Conservation (phyloP, 768 basidiomycete species). For the Suillus subalutaceus region DNA sequence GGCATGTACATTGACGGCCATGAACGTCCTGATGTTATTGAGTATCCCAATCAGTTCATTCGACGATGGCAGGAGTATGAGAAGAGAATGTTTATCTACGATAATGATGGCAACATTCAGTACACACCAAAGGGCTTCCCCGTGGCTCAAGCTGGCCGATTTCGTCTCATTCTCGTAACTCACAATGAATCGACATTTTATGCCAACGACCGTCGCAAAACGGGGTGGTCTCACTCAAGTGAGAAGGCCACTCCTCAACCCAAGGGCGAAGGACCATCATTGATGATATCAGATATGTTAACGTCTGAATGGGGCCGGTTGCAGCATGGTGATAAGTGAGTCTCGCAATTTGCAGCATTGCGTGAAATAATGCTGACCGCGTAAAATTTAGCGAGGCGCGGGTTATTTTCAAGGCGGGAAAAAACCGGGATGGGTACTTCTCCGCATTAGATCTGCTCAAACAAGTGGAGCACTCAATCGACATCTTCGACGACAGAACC, state of each 20-base stretch:
- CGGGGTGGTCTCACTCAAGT: neutral
- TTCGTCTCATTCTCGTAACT: neutral
- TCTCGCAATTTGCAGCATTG: neutral
- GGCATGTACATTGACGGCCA: neutral
- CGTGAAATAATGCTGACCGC: neutral
- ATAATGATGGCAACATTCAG: neutral
- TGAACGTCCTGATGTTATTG: neutral
- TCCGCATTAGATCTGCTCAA: constrained; percentile 23
- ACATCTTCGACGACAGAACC: constrained; percentile 21
- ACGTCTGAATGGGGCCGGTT: neutral
- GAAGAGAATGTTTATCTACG: neutral
- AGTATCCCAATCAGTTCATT: neutral
- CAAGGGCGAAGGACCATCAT: neutral
- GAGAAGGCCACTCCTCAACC: neutral
- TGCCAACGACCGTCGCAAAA: neutral
- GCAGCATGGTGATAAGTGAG: neutral
- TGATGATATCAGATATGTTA: neutral
- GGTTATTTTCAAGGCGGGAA: constrained; percentile 23
- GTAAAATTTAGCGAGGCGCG: neutral
- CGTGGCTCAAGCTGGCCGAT: neutral
- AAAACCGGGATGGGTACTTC: constrained; percentile 30
- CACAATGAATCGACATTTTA: neutral
- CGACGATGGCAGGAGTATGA: neutral
- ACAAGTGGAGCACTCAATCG: constrained; percentile 23
- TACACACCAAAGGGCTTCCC: constrained; percentile 1